phyloP scores from a whole-genome alignment of 2,329 filamentous ascomycete species.

The Ceratocystis huliohia region DNA sequence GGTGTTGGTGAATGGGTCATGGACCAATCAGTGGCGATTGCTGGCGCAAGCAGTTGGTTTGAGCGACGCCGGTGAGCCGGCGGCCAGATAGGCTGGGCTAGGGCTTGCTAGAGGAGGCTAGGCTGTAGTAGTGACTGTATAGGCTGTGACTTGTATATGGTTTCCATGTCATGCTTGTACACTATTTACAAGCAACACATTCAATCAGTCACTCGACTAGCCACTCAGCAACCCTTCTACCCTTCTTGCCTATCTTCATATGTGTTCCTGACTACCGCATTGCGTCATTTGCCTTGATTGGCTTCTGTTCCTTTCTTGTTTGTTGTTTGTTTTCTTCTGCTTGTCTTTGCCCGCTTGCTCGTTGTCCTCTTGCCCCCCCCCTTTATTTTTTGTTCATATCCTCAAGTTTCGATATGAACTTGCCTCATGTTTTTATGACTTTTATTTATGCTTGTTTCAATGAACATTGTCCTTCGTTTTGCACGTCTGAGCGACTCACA shows the following conservation, averaged over 20 bases:
- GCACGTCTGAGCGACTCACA: neutral
- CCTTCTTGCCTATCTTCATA: neutral
- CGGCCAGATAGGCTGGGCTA: neutral
- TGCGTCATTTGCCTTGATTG: too few species aligned
- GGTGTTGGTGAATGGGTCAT: constrained; percentile 95
- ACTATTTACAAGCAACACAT: neutral
- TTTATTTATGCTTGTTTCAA: constrained; percentile 8
- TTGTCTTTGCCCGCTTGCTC: neutral
- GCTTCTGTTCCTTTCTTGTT: neutral
- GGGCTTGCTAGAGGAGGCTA: neutral
- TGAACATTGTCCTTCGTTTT: constrained; percentile 1
- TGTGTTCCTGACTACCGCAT: too few species aligned
- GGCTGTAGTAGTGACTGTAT: neutral
- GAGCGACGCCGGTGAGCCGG: constrained; percentile 62
- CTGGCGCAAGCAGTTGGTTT: constrained; percentile 79
- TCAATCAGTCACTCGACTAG: neutral
- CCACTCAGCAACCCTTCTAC: neutral
- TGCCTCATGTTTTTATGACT: constrained; percentile 4
- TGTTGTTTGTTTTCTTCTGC: neutral
- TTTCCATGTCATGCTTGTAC: neutral
- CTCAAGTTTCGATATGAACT: neutral
- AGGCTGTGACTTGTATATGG: neutral
- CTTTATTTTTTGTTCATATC: neutral
- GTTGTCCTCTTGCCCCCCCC: neutral
- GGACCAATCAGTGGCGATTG: constrained; percentile 89